Evolutionary conservation across 306 rosid species (phyloP).

Genomic region (Vicia sativa): DNA sequence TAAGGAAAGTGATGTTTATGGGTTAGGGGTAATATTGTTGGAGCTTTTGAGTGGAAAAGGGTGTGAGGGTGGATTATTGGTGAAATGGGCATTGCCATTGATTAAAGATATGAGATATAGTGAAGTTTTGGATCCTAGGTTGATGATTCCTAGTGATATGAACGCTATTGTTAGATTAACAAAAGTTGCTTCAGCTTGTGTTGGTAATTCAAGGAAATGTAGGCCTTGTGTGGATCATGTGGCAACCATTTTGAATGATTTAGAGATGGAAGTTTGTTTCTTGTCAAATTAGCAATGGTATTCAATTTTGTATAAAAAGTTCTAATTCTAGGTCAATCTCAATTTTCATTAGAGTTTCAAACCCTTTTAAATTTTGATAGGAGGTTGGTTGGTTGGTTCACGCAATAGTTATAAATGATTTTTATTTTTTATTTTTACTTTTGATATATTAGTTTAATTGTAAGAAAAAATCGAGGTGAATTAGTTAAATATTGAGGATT

Average conservation of each 20-base stretch:
- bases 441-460: no score
- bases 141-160: slow-evolving; percentile 53
- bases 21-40: slow-evolving; percentile 78
- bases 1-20: slow-evolving; percentile 84
- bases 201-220: slow-evolving; percentile 71
- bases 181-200: slow-evolving; percentile 85
- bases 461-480: no score
- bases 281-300: slow-evolving; percentile 32
- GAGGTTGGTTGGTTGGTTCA: no score
- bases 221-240: slow-evolving; percentile 78
- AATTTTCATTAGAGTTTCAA: neutral
- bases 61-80: slow-evolving; percentile 65
- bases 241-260: slow-evolving; percentile 65
- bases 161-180: slow-evolving; percentile 65
- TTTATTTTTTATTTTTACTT: no score
- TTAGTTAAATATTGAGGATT: no score
- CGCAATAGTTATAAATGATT: no score
- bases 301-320: slow-evolving; percentile 22
- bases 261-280: slow-evolving; percentile 53
- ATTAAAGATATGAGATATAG: slow-evolving; percentile 56
- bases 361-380: neutral
- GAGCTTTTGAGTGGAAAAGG: slow-evolving; percentile 83
- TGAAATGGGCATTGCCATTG: slow-evolving; percentile 84
- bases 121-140: slow-evolving; percentile 71
- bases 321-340: neutral